These are phyloP conservation scores for Flaveria linearis DNA, from an alignment of 129 eudicot genomes.

Conservation along the genomic window DNA sequence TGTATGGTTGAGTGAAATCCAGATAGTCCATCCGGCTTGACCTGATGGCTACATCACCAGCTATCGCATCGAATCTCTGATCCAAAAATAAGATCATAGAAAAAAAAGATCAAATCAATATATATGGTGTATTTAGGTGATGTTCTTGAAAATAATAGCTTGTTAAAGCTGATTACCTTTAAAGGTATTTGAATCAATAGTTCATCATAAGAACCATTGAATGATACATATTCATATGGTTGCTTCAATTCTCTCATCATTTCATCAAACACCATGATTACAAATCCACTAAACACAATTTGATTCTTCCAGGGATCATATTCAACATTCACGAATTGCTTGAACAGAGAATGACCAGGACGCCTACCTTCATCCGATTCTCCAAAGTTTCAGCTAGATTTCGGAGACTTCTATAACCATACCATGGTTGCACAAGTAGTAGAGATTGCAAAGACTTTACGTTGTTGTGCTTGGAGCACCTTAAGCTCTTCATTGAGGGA, in stretches of 20 bases:
- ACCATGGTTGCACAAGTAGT: conserved; percentile 47
- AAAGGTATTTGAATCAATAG: conserved; percentile 42
- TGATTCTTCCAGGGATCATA: conserved; percentile 26
- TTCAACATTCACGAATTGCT: conserved; percentile 48
- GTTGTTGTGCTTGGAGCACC: conserved; percentile 36
- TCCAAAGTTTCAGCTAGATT: conserved; percentile 41
- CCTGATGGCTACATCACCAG: conserved; percentile 56
- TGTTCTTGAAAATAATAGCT: not conserved
- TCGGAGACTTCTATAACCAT: conserved; percentile 39
- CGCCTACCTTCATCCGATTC: conserved; percentile 43
- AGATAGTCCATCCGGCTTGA: conserved; percentile 39
- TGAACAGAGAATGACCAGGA: conserved; percentile 50
- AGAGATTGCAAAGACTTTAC: conserved; percentile 39
- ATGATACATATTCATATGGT: conserved; percentile 44
- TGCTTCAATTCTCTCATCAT: conserved; percentile 41
- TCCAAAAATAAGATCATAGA: conserved; percentile 1
- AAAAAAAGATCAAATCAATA: not conserved
- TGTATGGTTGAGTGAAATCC: conserved; percentile 60
- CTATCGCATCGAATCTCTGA: conserved; percentile 47
- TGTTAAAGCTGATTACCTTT: conserved; percentile 19
- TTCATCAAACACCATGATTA: conserved; percentile 49
- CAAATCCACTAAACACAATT: conserved; percentile 44
- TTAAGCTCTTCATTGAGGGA: conserved; percentile 36
- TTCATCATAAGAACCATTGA: conserved; percentile 46
- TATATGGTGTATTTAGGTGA: not conserved